Evolutionary conservation across 2,329 filamentous ascomycete genomes (phyloP), one percentile per base, ranked within the genome.

Genomic region (Sphaerulina vaccinii): DNA sequence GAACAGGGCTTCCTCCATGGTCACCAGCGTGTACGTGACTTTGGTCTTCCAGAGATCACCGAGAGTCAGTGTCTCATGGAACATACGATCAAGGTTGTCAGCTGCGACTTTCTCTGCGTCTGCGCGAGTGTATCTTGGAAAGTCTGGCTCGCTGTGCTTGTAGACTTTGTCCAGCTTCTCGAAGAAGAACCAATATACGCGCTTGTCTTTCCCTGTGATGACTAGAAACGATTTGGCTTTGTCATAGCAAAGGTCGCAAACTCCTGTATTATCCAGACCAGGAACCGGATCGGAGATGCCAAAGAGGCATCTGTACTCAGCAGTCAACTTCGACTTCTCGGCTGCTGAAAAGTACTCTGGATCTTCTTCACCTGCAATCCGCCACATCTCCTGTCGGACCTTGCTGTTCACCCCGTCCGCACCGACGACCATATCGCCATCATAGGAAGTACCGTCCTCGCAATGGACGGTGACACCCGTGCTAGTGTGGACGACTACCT

Each of bases 141-240:
- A 71, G 5, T 70, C 62, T 3, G 62, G 59, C 2, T 65, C 63
- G n/a, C 29, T 39, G 32, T 32, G 50, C 38, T 64, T 63, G 15
- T 61, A 65, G 3, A 60, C 50, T 27, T 69, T 58, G 1, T 63
- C 57, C 1, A 69, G 52, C 41, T 64, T 64, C 19, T 64, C 56
- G 23, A 70, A 70, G 10, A 70, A 51, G 41, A 73, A 73, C 67
- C 69, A 72, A 59, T 70, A 74, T 0, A 69, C 51, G 1, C 65
- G 56, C 4, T 60, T 49, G 1, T 63, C 54, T 2, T 68, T 66
- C 0, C 68, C 69, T 2, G 63, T 63, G 2, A 67, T 57, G 5
- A 71, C 51, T 1, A 72, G 55, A 10, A 63, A 58, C 0, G 63
- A 64, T 3, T 39, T 48, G 6, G 57, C 61, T n/a, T 63, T 51